These are phyloP conservation scores for Macrophomina phaseolina DNA, from an alignment of 2,329 filamentous ascomycete species.

Conservation along the genomic window DNA sequence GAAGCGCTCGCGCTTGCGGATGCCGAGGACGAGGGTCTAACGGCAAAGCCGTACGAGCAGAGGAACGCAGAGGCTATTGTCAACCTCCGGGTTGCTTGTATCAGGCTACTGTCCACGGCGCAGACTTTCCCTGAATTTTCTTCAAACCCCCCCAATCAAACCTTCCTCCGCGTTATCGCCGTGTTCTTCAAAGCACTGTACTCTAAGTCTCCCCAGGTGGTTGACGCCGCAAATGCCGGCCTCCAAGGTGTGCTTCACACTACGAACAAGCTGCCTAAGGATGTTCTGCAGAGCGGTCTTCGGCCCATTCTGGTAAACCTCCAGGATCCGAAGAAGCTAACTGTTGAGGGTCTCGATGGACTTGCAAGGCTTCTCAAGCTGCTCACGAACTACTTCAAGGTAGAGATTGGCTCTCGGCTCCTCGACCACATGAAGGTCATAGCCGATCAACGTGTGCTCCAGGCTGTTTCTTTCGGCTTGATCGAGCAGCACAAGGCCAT, in stretches of 20 bases:
- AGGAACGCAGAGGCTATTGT: slow-evolving; percentile 95
- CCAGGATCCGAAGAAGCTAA: slow-evolving; percentile 89
- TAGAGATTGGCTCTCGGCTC: slow-evolving; percentile 92
- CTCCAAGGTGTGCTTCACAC: slow-evolving; percentile 85
- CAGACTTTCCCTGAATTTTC: slow-evolving; percentile 93
- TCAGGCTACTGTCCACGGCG: slow-evolving; percentile 89
- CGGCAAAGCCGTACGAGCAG: slow-evolving; percentile 87
- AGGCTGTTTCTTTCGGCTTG: slow-evolving; percentile 91
- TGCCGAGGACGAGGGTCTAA: slow-evolving; percentile 89
- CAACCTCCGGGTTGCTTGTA: slow-evolving; percentile 88
- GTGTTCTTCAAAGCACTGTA: slow-evolving; percentile 99
- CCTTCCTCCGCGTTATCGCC: slow-evolving; percentile 72
- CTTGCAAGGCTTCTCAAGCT: slow-evolving; percentile 87
- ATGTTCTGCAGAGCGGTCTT: slow-evolving; percentile 90
- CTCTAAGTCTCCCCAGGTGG: slow-evolving; percentile 88
- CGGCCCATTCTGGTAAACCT: slow-evolving; percentile 96
- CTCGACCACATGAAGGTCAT: slow-evolving; percentile 93
- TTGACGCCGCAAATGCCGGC: slow-evolving; percentile 90
- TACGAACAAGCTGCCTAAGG: slow-evolving; percentile 91
- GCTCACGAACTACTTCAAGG: slow-evolving; percentile 98
- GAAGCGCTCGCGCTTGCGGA: slow-evolving; percentile 94
- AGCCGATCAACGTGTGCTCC: slow-evolving; percentile 77
- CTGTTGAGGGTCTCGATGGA: slow-evolving; percentile 87
- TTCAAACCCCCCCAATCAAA: slow-evolving; percentile 71
- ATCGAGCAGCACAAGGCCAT: slow-evolving; percentile 92